phyloP scores from a whole-genome alignment of 2,329 filamentous ascomycete genomes.

The Monosporascus sp. region DNA sequence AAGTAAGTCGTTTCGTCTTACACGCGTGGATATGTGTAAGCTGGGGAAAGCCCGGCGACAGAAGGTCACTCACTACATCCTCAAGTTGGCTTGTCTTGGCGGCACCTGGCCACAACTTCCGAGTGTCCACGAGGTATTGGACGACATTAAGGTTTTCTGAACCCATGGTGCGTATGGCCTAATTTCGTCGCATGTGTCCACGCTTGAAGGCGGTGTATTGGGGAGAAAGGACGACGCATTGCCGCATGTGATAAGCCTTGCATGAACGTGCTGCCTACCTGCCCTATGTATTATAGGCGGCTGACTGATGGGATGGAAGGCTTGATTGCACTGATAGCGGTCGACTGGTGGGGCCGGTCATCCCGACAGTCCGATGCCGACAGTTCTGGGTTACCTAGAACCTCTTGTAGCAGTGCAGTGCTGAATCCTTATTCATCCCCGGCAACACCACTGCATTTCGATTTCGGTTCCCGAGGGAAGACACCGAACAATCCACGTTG shows the following conservation, averaged over 20 bases:
- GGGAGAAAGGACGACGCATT: background rate
- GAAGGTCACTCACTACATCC: conserved; percentile 33
- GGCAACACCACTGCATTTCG: no score
- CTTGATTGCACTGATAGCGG: no score
- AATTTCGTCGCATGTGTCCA: background rate
- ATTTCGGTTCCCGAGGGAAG: no score
- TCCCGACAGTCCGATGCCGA: no score
- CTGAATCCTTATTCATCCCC: no score
- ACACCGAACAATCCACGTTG: no score
- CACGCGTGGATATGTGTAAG: no score
- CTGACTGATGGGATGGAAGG: background rate
- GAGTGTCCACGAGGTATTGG: conserved; percentile 59
- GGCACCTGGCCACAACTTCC: conserved; percentile 50
- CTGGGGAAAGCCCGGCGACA: no score
- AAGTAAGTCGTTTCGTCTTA: background rate
- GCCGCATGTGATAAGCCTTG: background rate
- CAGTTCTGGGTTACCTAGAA: no score
- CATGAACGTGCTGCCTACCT: background rate
- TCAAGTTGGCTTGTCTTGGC: conserved; percentile 42
- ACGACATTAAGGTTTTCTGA: conserved; percentile 35
- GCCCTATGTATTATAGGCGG: background rate
- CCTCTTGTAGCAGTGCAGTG: no score
- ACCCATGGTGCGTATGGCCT: conserved; percentile 15
- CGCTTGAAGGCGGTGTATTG: background rate
- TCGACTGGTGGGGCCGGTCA: no score